Conservation (phyloP, 1,284 basidiomycete species). For the Austroboletus olivaceoglutinosus region DNA sequence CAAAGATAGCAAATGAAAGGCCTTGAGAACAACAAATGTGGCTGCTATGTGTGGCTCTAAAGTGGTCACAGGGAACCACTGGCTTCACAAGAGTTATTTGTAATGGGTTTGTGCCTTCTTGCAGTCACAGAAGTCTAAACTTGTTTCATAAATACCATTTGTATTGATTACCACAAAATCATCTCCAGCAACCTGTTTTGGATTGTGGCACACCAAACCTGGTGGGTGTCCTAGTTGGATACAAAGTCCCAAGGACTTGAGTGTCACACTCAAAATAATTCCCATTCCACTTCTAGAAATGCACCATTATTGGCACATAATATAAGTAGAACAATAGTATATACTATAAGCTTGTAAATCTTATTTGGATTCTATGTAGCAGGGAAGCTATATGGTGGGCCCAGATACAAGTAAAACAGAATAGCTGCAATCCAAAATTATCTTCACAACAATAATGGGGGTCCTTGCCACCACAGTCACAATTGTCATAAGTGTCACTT, state of each 20-base stretch:
- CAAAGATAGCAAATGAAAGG: slow-evolving; percentile 17
- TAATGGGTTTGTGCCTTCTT: neutral
- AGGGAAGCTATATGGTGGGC: neutral
- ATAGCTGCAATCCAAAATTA: neutral
- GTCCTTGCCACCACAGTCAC: neutral
- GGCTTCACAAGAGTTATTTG: neutral
- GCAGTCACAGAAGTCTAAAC: slow-evolving; percentile 2
- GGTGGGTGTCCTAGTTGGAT: slow-evolving; percentile 2
- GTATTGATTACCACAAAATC: slow-evolving; percentile 3
- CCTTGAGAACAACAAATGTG: slow-evolving; percentile 15
- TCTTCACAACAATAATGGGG: neutral
- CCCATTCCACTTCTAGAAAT: too few species aligned
- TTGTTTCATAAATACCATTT: slow-evolving; percentile 2
- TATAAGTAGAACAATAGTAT: neutral
- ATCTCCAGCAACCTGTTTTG: neutral
- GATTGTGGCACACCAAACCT: neutral
- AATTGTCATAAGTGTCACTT: neutral
- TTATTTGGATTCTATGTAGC: slow-evolving; percentile 5
- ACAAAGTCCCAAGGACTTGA: neutral
- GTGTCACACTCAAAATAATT: neutral
- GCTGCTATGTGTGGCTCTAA: slow-evolving; percentile 20
- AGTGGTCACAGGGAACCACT: slow-evolving; percentile 8
- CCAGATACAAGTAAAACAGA: neutral
- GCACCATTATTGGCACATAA: too few species aligned
- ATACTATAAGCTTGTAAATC: too few species aligned